These are phyloP conservation scores for Graphium sp. DNA, from an alignment of 2,329 filamentous ascomycete genomes.

Conservation along the genomic window DNA sequence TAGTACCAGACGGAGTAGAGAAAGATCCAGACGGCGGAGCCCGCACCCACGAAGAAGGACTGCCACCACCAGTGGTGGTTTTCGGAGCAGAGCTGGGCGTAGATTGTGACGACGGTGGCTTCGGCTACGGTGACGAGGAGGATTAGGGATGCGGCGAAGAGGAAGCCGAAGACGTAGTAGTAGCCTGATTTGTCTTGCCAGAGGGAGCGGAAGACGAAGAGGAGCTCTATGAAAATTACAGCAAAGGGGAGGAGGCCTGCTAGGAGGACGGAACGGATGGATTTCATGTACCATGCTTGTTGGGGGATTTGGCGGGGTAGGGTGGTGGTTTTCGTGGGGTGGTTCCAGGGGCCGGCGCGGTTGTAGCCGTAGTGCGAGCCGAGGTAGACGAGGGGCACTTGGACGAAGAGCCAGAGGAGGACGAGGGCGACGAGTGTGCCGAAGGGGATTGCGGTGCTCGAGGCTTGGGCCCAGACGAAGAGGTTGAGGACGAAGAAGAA, in stretches of 20 bases:
- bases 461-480: constrained; percentile 82
- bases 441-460: constrained; percentile 74
- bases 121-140: constrained; percentile 64
- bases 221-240: constrained; percentile 73
- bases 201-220: constrained; percentile 74
- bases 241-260: constrained; percentile 71
- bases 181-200: constrained; percentile 87
- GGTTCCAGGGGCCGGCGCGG: constrained; percentile 52
- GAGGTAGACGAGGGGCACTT: constrained; percentile 68
- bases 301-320: constrained; percentile 58
- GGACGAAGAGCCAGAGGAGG: constrained; percentile 68
- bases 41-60: constrained; percentile 64
- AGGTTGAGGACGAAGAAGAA: constrained; percentile 68
- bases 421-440: constrained; percentile 58
- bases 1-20: constrained; percentile 76
- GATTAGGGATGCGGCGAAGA: constrained; percentile 57
- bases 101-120: constrained; percentile 69
- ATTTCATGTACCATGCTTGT: constrained; percentile 60
- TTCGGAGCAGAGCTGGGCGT: constrained; percentile 68
- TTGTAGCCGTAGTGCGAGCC: constrained; percentile 66
- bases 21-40: constrained; percentile 68
- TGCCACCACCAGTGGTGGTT: constrained; percentile 93
- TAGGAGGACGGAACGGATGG: constrained; percentile 46
- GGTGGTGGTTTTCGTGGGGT: constrained; percentile 61
- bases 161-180: constrained; percentile 83